Evolutionary conservation across 371 early-diverging fungal genomes (phyloP), one percentile per base, ranked within the genome.

Genomic region (Mycotypha africana): DNA sequence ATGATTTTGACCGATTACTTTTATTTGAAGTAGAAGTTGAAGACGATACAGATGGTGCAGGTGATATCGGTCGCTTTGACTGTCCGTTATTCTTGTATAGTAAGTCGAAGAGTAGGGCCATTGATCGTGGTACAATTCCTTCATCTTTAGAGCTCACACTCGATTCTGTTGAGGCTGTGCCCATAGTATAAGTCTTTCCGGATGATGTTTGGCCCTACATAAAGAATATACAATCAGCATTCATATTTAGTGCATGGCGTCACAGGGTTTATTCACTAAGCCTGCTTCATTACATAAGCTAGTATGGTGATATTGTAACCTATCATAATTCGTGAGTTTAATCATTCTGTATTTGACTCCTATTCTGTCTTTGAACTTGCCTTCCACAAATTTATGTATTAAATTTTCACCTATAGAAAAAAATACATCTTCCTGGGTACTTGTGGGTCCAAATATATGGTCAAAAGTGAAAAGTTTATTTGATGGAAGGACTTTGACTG

Each of bases 161-260:
- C 31, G 76, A 72, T 24, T 79, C 84, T 42, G 90, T 85, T n/a
- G 81, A 77, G 8, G 78, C 86, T 30, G 93, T 92, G 41, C 95
- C 93, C 98, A 99, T 99, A 7, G 99, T 99, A 59, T 92, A 95
- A 5, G 99, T 99, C 74, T 99, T 99, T 42, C 98, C 98, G 9
- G 91, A 89, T 7, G 93, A 92, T 12, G 93, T 93, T 78, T 97
- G 93, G 15, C 89, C 75, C 75, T 74, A n/a, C n/a, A n/a, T n/a
- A n/a, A n/a, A n/a, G n/a, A n/a, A n/a, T n/a, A n/a, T n/a, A n/a
- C n/a, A n/a, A n/a, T n/a, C n/a, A 51, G 39, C 10, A 12, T 22
- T 28, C 11, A 8, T 28, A 8, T 28, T 12, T 30, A 8, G 5
- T 11, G 11, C 28, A 8, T 28, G 5, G 11, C 8, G 5, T 11